These are phyloP conservation scores for Globisporangium lucens DNA, from an alignment of 352 stramenopile genomes.

Conservation along the genomic window DNA sequence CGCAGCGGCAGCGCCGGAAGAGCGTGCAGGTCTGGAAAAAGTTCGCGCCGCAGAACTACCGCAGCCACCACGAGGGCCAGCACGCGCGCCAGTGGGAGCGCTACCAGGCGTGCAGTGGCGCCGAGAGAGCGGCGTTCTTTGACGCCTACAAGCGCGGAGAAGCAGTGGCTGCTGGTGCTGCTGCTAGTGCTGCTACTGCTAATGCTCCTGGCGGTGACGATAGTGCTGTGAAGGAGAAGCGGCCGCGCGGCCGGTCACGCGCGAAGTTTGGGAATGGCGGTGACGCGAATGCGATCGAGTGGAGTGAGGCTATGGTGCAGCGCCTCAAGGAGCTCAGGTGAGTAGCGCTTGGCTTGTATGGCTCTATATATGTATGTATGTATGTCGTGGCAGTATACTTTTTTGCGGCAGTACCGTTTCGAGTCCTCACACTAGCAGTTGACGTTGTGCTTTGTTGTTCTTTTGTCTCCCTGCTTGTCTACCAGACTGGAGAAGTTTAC, in stretches of 20 bases:
- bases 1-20: not conserved
- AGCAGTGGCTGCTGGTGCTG: not conserved
- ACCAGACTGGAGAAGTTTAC: not conserved
- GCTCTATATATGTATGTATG: too few relatives aligned
- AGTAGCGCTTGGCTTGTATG: too few relatives aligned
- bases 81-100: not conserved
- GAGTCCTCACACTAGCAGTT: not conserved
- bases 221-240: not conserved
- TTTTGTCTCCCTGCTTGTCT: not conserved
- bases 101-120: not conserved
- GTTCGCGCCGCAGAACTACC: not conserved
- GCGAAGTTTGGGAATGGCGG: not conserved
- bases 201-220: not conserved
- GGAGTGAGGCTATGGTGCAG: constrained; percentile 2
- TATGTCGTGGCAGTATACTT: too few relatives aligned
- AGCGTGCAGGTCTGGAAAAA: not conserved
- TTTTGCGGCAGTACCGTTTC: too few relatives aligned
- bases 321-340: constrained; percentile 8
- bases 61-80: constrained; percentile 4
- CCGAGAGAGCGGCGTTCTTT: not conserved
- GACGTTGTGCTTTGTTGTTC: not conserved
- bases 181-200: not conserved
- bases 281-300: not conserved
- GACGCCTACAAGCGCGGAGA: not conserved
- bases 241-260: not conserved